Evolutionary conservation across 129 eudicot species (phyloP).

Genomic region (Helichrysum umbraculigerum): DNA sequence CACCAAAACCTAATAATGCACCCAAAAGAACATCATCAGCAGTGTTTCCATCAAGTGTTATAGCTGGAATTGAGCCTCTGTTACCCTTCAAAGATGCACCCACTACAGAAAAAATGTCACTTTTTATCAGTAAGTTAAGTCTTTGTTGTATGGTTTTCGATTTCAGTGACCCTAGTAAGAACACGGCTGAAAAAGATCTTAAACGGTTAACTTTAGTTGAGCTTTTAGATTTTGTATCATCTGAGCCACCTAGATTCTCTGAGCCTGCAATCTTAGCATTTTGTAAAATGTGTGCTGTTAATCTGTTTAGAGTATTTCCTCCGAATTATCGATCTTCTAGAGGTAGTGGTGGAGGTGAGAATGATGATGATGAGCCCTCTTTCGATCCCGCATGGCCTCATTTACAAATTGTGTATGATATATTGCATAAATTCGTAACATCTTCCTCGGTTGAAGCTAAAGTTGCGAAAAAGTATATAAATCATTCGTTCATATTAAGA

Average conservation of each 20-base stretch:
- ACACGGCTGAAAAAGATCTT: constrained; percentile 70
- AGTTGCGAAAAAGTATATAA: constrained; percentile 79
- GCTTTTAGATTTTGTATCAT: constrained; percentile 69
- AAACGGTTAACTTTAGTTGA: constrained; percentile 70
- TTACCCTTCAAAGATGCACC: constrained; percentile 88
- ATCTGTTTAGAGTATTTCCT: constrained; percentile 79
- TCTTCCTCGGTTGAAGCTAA: constrained; percentile 78
- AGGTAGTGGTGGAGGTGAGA: constrained; percentile 45
- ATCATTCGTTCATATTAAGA: constrained; percentile 61
- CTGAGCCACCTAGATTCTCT: constrained; percentile 66
- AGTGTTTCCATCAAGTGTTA: constrained; percentile 73
- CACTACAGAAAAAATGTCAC: constrained; percentile 71
- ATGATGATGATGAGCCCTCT: constrained; percentile 74
- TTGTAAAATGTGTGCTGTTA: constrained; percentile 87
- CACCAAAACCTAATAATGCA: constrained; percentile 36
- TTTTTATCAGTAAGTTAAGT: constrained; percentile 88
- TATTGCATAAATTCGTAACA: constrained; percentile 72
- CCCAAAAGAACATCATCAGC: constrained; percentile 76
- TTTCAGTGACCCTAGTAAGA: constrained; percentile 64
- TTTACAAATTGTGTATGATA: constrained; percentile 79
- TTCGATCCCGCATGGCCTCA: constrained; percentile 97
- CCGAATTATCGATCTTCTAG: constrained; percentile 54
- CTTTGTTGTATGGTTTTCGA: constrained; percentile 90
- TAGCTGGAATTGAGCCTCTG: constrained; percentile 88
- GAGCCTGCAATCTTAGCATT: constrained; percentile 88